Evolutionary conservation across 2,329 filamentous ascomycete genomes (phyloP).

Genomic region (Pestalotiopsis sp.): DNA sequence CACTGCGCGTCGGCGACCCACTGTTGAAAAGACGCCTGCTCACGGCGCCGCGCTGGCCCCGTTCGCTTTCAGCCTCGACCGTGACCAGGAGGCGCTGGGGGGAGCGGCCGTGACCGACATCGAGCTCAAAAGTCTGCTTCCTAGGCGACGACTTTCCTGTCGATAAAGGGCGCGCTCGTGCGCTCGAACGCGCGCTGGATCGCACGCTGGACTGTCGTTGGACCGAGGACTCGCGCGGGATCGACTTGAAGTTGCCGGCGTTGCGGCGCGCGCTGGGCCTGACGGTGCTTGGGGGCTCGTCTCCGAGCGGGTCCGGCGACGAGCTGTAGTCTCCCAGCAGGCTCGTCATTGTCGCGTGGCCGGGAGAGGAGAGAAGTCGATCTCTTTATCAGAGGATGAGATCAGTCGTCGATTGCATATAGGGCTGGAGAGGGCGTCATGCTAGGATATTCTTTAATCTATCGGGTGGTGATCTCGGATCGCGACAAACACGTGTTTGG

Average conservation of each 20-base stretch:
- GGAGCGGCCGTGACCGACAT: constrained; percentile 51
- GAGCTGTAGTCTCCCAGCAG: constrained; percentile 31
- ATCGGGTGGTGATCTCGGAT: background rate
- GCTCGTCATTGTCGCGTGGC: constrained; percentile 22
- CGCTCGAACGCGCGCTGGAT: constrained; percentile 25
- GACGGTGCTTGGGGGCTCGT: constrained; percentile 27
- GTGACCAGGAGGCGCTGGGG: constrained; percentile 58
- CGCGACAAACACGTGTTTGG: constrained; percentile 11
- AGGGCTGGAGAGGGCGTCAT: background rate
- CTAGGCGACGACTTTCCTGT: constrained; percentile 45
- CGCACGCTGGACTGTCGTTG: constrained; percentile 37
- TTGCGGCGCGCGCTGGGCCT: constrained; percentile 26
- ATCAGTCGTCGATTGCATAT: constrained; percentile 2
- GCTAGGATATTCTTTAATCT: background rate
- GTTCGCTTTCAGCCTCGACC: constrained; percentile 50
- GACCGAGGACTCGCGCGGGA: constrained; percentile 36
- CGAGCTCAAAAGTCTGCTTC: constrained; percentile 60
- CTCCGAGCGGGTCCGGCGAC: constrained; percentile 37
- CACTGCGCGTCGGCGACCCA: constrained; percentile 41
- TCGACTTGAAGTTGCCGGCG: constrained; percentile 19
- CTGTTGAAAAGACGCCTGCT: constrained; percentile 34
- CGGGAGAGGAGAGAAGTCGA: too few relatives aligned
- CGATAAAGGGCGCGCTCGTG: constrained; percentile 36
- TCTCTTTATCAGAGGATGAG: background rate
- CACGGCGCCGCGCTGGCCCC: constrained; percentile 27